Conservation (phyloP, 257 asterid genomes). For the Cynanchum wilfordii region DNA sequence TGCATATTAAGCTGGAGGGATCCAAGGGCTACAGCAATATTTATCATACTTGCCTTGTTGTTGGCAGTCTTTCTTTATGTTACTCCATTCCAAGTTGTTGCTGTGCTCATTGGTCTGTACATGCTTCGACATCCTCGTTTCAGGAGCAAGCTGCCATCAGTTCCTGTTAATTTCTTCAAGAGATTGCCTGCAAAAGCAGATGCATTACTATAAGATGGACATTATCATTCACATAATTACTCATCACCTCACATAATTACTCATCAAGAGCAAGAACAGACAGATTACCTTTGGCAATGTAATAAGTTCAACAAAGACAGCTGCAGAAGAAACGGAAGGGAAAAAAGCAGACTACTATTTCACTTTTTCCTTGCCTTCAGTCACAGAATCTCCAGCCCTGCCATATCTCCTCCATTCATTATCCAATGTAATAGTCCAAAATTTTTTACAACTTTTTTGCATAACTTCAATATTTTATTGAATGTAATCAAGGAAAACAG, state of each 20-base stretch:
- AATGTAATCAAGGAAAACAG: slow-evolving; percentile 14
- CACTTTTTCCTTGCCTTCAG: neutral
- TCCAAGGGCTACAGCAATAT: slow-evolving; percentile 77
- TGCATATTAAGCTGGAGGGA: slow-evolving; percentile 90
- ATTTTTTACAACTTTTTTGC: slow-evolving; percentile 15
- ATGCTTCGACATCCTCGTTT: slow-evolving; percentile 74
- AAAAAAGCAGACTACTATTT: neutral
- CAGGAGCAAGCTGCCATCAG: slow-evolving; percentile 71
- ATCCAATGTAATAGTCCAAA: slow-evolving; percentile 18
- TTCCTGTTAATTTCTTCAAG: slow-evolving; percentile 87
- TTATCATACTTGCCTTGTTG: slow-evolving; percentile 51
- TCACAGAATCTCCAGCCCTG: neutral
- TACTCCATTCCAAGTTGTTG: slow-evolving; percentile 71
- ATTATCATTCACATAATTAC: neutral
- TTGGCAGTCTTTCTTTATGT: slow-evolving; percentile 69
- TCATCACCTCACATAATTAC: slow-evolving; percentile 3
- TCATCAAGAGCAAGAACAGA: slow-evolving; percentile 11
- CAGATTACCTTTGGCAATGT: neutral
- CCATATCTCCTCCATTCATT: slow-evolving; percentile 2
- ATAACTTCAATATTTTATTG: slow-evolving; percentile 15
- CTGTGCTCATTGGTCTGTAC: slow-evolving; percentile 59
- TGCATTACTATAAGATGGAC: slow-evolving; percentile 50
- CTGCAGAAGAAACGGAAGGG: slow-evolving; percentile 16
- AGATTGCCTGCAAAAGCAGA: slow-evolving; percentile 86
- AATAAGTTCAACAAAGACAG: slow-evolving; percentile 31